A percentile compares a stretch with the other conserved stretches of the same genome.
Evolutionary conservation across 108 stramenopile species (phyloP).

Genomic region (Seminavis robusta): DNA sequence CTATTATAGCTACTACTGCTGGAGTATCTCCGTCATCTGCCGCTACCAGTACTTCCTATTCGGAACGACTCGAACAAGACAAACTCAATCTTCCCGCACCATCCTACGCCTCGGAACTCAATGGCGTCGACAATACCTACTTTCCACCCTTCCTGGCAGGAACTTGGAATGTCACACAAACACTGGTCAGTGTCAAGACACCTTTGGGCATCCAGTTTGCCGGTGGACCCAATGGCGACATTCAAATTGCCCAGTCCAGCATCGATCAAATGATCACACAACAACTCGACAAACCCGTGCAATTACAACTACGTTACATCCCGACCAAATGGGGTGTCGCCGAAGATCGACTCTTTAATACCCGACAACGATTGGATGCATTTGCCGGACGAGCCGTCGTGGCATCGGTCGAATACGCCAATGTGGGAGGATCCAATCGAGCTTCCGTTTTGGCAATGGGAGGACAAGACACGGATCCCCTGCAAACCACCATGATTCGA

Average conservation of each 20-base stretch:
- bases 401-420: slow-evolving; percentile 71
- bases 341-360: slow-evolving; percentile 74
- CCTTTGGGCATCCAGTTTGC: slow-evolving; percentile 71
- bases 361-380: slow-evolving; percentile 51
- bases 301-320: slow-evolving; percentile 32
- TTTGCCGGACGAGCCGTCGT: slow-evolving; percentile 75
- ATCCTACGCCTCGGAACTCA: slow-evolving; percentile 40
- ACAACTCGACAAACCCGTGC: slow-evolving; percentile 9
- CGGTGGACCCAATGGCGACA: slow-evolving; percentile 66
- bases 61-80: slow-evolving; percentile 35
- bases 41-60: no score
- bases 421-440: slow-evolving; percentile 70
- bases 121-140: slow-evolving; percentile 67
- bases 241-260: slow-evolving; percentile 49
- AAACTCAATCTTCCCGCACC: slow-evolving; percentile 56
- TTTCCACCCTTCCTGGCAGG: slow-evolving; percentile 65
- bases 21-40: no score
- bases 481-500: slow-evolving; percentile 67
- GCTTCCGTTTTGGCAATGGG: slow-evolving; percentile 56
- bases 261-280: slow-evolving; percentile 42
- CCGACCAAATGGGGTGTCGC: slow-evolving; percentile 64
- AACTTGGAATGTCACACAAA: slow-evolving; percentile 76
- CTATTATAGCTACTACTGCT: no score
- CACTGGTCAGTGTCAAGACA: slow-evolving; percentile 46
- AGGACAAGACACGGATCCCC: slow-evolving; percentile 61